Conservation (phyloP, 306 rosid genomes). For the Abrus pulchellus region DNA sequence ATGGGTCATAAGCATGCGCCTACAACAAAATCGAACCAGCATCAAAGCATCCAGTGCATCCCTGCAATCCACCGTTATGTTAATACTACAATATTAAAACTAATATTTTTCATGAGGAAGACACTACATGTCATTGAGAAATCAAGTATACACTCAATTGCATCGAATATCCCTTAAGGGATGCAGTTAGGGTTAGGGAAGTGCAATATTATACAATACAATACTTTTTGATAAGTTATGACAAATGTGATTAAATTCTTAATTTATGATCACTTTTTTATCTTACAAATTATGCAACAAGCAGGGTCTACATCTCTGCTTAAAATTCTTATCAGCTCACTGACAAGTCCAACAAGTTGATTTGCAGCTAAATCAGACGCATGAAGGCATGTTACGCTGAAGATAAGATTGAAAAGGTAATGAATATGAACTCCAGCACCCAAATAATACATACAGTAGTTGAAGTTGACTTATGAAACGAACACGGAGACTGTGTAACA, state of each 20-base stretch:
- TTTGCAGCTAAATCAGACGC: constrained; percentile 10
- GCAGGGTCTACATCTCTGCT: neutral
- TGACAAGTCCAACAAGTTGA: constrained; percentile 14
- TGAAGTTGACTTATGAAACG: neutral
- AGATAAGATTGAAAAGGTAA: neutral
- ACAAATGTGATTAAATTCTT: neutral
- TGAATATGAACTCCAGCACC: neutral
- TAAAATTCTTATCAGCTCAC: constrained; percentile 1
- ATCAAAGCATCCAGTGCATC: constrained; percentile 95
- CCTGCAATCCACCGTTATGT: constrained; percentile 57
- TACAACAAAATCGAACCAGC: constrained; percentile 91
- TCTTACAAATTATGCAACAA: neutral
- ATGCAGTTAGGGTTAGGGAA: neutral
- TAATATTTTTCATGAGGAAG: neutral
- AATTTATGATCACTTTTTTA: neutral
- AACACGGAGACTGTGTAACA: neutral
- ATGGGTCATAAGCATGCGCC: constrained; percentile 98
- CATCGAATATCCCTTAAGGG: neutral
- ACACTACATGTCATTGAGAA: neutral
- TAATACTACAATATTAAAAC: constrained; percentile 10
- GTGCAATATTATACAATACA: neutral
- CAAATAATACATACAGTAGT: neutral
- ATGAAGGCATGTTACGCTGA: neutral
- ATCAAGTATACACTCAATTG: neutral
- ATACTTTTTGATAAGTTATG: constrained; percentile 12